These are phyloP conservation scores for Boletus reticuloceps DNA, from an alignment of 768 basidiomycete genomes.

Conservation along the genomic window DNA sequence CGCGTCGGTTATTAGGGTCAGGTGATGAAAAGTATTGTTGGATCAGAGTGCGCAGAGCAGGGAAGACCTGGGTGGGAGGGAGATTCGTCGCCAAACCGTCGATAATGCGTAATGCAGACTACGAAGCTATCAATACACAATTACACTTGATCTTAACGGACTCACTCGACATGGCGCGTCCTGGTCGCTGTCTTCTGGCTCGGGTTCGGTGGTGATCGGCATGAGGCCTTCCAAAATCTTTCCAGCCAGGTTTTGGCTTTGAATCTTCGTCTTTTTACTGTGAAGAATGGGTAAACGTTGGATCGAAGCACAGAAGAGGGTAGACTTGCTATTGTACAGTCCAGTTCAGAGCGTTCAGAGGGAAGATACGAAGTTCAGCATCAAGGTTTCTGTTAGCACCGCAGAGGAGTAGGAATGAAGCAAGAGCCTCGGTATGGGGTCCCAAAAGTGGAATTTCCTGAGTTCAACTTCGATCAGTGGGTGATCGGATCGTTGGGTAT, in stretches of 20 bases:
- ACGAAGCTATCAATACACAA: conserved; percentile 6
- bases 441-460: conserved; percentile 94
- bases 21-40: conserved; percentile 80
- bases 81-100: conserved; percentile 90
- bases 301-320: background rate
- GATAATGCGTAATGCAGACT: conserved; percentile 93
- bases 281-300: conserved; percentile 4
- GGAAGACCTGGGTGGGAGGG: conserved; percentile 95
- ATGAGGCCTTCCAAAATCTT: conserved; percentile 89
- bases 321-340: conserved; percentile 85
- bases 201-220: conserved; percentile 91
- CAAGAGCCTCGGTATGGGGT: conserved; percentile 83
- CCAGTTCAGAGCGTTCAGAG: conserved; percentile 94
- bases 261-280: conserved; percentile 96
- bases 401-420: conserved; percentile 81
- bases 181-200: conserved; percentile 92
- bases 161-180: conserved; percentile 88
- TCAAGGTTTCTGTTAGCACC: conserved; percentile 79
- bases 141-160: background rate
- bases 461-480: conserved; percentile 6
- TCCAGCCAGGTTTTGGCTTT: conserved; percentile 77
- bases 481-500: background rate
- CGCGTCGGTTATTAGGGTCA: conserved; percentile 78
- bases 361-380: conserved; percentile 79
- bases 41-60: conserved; percentile 79